Evolutionary conservation across 352 stramenopile species (phyloP), one percentile per base, ranked within the genome.

Genomic region (Pythium phragmiticola): DNA sequence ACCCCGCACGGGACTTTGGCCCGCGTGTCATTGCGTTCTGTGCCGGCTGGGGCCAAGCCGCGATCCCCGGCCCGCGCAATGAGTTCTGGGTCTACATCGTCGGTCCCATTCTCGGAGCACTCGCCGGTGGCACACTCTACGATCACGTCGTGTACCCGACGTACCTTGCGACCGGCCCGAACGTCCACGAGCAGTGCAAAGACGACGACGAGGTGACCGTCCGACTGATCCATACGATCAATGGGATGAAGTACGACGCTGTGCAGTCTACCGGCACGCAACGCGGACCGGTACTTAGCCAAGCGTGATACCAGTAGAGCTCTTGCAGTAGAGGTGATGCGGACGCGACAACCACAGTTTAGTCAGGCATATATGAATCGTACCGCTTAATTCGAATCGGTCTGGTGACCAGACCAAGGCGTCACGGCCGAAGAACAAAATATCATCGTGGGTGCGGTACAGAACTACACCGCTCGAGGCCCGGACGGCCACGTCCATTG

Each of bases 1-100:
- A 94, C 58, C 87, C 84, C 13, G 84, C 82, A 9, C 74, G 86
- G 41, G 86, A 95, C 64, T 87, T 95, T 57, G 86, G 86, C 1
- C 82, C 84, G 37, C 66, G 81, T 17, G 62, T 94, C 39, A 70
- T 93, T 11, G 83, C 80, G 1, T 71, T 53, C n/a, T 63, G 78
- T 28, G 80, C 81, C 34, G 86, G 86, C 17, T 95, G 86, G 86
- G 73, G 73, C 9, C 65, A 55, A 14, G 51, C 68, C 36, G 68
- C 70, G 5, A 45, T 82, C 13, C 75, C 72, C 9, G 77, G 85
- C 21, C 81, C 79, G 7, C 65, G 65, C 23, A 68, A 75, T 43
- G 76, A 68, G 30, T 86, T 75, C 47, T 93, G 84, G 84, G 66
- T 89, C 12, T 93, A 92, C 58, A 68, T 89, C 23, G 9, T 90